Conservation (phyloP, 1,139 yeast species). For the Suhomyces terraborum region DNA sequence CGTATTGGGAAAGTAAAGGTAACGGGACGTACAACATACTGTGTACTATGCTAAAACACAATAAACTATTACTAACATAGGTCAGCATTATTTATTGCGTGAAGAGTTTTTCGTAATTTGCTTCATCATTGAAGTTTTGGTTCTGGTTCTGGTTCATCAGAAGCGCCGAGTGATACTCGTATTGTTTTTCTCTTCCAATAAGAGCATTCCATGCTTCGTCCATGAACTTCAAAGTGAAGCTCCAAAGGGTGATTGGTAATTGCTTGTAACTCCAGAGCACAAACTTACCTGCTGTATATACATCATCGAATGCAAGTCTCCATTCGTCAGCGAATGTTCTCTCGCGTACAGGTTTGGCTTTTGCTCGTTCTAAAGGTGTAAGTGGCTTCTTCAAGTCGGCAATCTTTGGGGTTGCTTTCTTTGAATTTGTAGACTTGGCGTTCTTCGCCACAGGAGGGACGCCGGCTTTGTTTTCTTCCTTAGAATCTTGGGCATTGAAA, state of each 20-base stretch:
- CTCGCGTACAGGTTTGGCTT: background rate
- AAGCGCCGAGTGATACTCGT: conserved; percentile 16
- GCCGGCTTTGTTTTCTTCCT: background rate
- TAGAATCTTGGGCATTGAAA: conserved; percentile 3
- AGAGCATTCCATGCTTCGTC: conserved; percentile 72
- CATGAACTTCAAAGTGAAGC: conserved; percentile 48
- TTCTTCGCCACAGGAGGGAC: background rate
- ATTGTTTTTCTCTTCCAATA: conserved; percentile 52
- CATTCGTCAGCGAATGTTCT: conserved; percentile 45
- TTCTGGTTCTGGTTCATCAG: conserved; percentile 8
- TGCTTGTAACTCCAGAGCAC: conserved; percentile 65
- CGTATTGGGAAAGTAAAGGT: too few species aligned
- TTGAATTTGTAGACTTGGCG: conserved; percentile 1
- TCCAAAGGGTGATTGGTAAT: conserved; percentile 66
- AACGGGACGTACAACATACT: too few species aligned
- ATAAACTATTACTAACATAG: too few species aligned
- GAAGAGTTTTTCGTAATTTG: conserved; percentile 10
- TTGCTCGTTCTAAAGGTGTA: conserved; percentile 15
- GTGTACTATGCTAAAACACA: too few species aligned
- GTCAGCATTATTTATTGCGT: background rate
- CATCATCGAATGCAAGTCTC: conserved; percentile 55
- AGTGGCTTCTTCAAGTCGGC: conserved; percentile 12
- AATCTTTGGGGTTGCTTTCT: conserved; percentile 5
- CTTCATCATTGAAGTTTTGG: conserved; percentile 4
- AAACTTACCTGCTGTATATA: conserved; percentile 65